A percentile compares a stretch with the other conserved stretches of the same genome.
phyloP scores from a whole-genome alignment of 2,329 filamentous ascomycete species.

The Pseudomassariella vexata region DNA sequence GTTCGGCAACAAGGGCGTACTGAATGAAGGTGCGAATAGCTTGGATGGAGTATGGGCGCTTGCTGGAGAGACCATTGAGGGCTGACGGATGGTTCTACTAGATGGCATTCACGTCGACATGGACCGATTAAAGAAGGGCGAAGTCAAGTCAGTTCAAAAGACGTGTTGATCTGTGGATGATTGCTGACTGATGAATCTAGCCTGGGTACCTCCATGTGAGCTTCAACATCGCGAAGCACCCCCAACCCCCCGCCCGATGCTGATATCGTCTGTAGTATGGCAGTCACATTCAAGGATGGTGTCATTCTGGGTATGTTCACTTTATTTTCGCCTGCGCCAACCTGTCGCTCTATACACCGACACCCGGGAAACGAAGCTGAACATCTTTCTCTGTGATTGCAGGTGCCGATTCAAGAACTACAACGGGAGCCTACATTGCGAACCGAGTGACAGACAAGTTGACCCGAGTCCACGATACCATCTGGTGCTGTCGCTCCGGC shows the following conservation, averaged over 20 bases:
- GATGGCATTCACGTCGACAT: slow-evolving; percentile 99
- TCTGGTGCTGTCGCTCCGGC: slow-evolving; percentile 98
- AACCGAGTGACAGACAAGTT: slow-evolving; percentile 99
- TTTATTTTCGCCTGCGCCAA: neutral
- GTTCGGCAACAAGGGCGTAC: slow-evolving; percentile 54
- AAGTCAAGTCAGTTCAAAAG: slow-evolving; percentile 77
- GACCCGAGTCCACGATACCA: slow-evolving; percentile 96
- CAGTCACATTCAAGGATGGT: slow-evolving; percentile 96
- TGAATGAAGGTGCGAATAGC: slow-evolving; percentile 53
- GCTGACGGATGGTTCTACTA: slow-evolving; percentile 32
- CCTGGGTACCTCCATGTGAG: slow-evolving; percentile 95
- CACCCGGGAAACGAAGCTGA: neutral
- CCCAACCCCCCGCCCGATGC: neutral
- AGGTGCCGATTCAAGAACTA: slow-evolving; percentile 95
- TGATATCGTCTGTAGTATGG: slow-evolving; percentile 58
- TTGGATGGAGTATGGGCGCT: slow-evolving; percentile 10
- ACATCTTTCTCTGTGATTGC: slow-evolving; percentile 1
- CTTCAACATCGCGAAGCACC: slow-evolving; percentile 14
- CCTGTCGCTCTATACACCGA: neutral
- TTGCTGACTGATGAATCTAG: slow-evolving; percentile 36
- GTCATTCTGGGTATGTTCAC: slow-evolving; percentile 82
- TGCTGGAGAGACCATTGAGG: slow-evolving; percentile 13
- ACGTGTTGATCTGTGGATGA: neutral
- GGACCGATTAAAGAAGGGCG: slow-evolving; percentile 96
- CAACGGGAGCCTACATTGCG: slow-evolving; percentile 95